Conservation (phyloP, 257 asterid genomes). For the Knoxia roxburghii region DNA sequence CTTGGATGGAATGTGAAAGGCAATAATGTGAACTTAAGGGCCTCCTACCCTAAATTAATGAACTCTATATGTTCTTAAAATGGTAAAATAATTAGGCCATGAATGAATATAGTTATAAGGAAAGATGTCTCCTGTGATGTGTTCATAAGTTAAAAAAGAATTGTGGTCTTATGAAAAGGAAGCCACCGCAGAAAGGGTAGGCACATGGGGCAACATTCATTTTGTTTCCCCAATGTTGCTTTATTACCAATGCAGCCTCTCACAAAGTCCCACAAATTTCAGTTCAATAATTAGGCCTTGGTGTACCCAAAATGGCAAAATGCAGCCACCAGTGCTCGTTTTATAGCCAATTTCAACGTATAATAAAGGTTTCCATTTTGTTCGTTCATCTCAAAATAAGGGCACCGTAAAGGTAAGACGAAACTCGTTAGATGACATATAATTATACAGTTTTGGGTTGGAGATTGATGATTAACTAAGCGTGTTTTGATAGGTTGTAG, state of each 20-base stretch:
- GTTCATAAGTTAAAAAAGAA: conserved; percentile 28
- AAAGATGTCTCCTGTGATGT: conserved; percentile 30
- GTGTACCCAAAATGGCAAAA: too few species aligned
- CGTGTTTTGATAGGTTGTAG: too few species aligned
- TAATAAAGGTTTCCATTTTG: too few species aligned
- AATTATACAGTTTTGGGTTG: too few species aligned
- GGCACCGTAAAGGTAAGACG: too few species aligned
- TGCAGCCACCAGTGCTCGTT: neutral
- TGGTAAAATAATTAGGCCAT: neutral
- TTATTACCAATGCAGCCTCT: conserved; percentile 13
- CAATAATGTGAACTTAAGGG: too few species aligned
- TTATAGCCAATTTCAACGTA: neutral
- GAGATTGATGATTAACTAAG: too few species aligned
- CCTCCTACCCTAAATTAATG: too few species aligned
- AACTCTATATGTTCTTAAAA: neutral
- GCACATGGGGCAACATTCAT: conserved; percentile 39
- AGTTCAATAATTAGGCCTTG: neutral
- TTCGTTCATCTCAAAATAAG: too few species aligned
- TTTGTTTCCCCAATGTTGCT: conserved; percentile 14
- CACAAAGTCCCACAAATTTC: conserved; percentile 4
- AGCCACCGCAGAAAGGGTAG: conserved; percentile 19
- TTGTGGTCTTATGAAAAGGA: conserved; percentile 19
- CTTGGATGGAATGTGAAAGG: too few species aligned
- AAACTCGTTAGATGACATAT: too few species aligned
- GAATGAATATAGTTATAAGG: neutral